Conservation (phyloP, 2,329 filamentous ascomycete species). For the Penicillium sp. region DNA sequence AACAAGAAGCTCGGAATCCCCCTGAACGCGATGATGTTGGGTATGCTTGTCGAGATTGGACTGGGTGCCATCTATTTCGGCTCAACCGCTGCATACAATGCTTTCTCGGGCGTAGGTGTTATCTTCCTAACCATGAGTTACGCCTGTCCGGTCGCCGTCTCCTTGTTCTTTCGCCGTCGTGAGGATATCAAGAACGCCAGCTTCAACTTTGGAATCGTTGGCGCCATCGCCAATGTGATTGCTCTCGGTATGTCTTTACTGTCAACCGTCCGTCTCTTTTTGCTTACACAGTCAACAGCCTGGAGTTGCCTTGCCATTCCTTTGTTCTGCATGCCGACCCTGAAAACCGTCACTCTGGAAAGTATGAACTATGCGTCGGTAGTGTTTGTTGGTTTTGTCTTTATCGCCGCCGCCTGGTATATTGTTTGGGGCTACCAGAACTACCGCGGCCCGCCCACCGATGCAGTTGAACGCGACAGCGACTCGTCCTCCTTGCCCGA, state of each 20-base stretch:
- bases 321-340: conserved; percentile 57
- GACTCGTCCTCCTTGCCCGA: conserved; percentile 7
- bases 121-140: conserved; percentile 71
- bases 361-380: conserved; percentile 71
- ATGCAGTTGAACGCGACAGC: conserved; percentile 22
- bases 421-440: conserved; percentile 64
- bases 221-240: conserved; percentile 59
- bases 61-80: conserved; percentile 75
- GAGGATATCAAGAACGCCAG: conserved; percentile 48
- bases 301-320: conserved; percentile 67
- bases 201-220: conserved; percentile 57
- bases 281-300: conserved; percentile 15
- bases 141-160: conserved; percentile 62
- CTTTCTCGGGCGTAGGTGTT: conserved; percentile 74
- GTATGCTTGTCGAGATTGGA: conserved; percentile 63
- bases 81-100: conserved; percentile 70
- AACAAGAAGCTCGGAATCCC: conserved; percentile 63
- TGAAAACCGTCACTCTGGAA: conserved; percentile 54
- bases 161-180: conserved; percentile 54
- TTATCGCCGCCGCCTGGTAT: conserved; percentile 63
- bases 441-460: conserved; percentile 30
- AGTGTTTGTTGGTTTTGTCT: conserved; percentile 64
- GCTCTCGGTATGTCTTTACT: conserved; percentile 53
- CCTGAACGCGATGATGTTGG: conserved; percentile 62
- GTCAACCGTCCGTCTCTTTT: background rate